A percentile compares a stretch with the other conserved stretches of the same genome.
Evolutionary conservation across 2,329 filamentous ascomycete species (phyloP).

Genomic region (Stagonosporopsis cucurbitacearum): DNA sequence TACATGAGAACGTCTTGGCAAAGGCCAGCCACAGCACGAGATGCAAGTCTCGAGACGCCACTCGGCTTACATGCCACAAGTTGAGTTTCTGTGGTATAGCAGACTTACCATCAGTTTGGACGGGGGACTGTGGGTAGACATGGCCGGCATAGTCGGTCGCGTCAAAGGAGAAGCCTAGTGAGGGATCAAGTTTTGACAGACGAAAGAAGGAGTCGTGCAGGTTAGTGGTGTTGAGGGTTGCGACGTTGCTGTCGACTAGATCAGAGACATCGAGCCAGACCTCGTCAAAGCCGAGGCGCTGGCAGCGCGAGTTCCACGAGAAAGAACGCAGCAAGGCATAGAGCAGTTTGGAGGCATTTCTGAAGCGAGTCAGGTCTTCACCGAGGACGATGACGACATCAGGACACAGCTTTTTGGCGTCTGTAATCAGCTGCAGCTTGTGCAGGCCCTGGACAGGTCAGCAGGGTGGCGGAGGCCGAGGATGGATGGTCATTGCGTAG

Average conservation of each 20-base stretch:
- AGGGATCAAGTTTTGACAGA: slow-evolving; percentile 74
- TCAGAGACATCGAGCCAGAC: slow-evolving; percentile 86
- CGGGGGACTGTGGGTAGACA: slow-evolving; percentile 57
- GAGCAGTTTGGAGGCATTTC: slow-evolving; percentile 82
- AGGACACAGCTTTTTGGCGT: slow-evolving; percentile 80
- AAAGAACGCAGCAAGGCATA: slow-evolving; percentile 75
- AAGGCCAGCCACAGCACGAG: neutral
- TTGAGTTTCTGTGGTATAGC: slow-evolving; percentile 4
- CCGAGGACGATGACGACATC: slow-evolving; percentile 84
- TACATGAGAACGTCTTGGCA: neutral
- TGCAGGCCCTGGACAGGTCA: slow-evolving; percentile 58
- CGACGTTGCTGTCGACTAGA: slow-evolving; percentile 80
- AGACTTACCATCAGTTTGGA: slow-evolving; percentile 31
- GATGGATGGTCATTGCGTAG: neutral
- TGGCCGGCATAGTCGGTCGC: slow-evolving; percentile 71
- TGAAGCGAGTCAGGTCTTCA: slow-evolving; percentile 75
- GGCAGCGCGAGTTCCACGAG: slow-evolving; percentile 79
- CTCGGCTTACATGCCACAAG: slow-evolving; percentile 1
- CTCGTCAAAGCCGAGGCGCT: slow-evolving; percentile 90
- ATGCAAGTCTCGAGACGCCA: slow-evolving; percentile 2
- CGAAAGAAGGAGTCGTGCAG: slow-evolving; percentile 78
- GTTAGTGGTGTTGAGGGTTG: slow-evolving; percentile 70
- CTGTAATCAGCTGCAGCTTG: slow-evolving; percentile 85
- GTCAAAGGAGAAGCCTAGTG: slow-evolving; percentile 80
- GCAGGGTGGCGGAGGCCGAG: slow-evolving; percentile 25